These are phyloP conservation scores for Ramalina intermedia DNA, from an alignment of 495 filamentous ascomycete species.

Conservation along the genomic window DNA sequence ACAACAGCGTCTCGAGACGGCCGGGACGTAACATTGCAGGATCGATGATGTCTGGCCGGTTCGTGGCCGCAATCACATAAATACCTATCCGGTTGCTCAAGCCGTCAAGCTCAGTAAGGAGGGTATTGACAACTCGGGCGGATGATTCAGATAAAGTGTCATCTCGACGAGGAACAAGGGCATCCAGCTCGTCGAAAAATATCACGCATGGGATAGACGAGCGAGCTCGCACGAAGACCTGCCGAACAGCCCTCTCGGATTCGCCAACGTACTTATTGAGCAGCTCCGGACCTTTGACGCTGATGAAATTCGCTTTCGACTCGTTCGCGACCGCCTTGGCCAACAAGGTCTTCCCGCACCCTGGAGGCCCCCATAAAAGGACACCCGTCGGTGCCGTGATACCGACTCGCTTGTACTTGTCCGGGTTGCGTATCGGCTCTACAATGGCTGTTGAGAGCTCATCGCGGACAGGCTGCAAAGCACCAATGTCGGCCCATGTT, in stretches of 20 bases:
- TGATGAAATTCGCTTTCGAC: constrained; percentile 92
- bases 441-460: constrained; percentile 81
- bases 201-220: constrained; percentile 82
- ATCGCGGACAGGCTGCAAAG: constrained; percentile 62
- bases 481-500: constrained; percentile 87
- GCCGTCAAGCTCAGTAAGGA: constrained; percentile 93
- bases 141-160: constrained; percentile 69
- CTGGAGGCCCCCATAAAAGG: constrained; percentile 90
- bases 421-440: constrained; percentile 76
- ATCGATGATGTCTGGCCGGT: constrained; percentile 92
- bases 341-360: constrained; percentile 91
- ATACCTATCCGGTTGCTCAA: constrained; percentile 69
- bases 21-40: constrained; percentile 89
- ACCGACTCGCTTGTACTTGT: constrained; percentile 65
- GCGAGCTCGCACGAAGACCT: constrained; percentile 81
- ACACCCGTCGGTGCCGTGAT: constrained; percentile 83
- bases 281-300: constrained; percentile 87
- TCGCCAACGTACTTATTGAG: constrained; percentile 95
- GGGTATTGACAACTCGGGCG: constrained; percentile 83
- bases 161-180: constrained; percentile 73
- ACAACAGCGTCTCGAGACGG: constrained; percentile 74
- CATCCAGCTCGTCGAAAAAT: constrained; percentile 96
- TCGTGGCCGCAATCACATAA: constrained; percentile 91
- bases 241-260: constrained; percentile 80
- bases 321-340: constrained; percentile 96